Base-by-base conservation (phyloP, 2,329 filamentous ascomycete species). In the Claviceps fusiformis region DNA sequence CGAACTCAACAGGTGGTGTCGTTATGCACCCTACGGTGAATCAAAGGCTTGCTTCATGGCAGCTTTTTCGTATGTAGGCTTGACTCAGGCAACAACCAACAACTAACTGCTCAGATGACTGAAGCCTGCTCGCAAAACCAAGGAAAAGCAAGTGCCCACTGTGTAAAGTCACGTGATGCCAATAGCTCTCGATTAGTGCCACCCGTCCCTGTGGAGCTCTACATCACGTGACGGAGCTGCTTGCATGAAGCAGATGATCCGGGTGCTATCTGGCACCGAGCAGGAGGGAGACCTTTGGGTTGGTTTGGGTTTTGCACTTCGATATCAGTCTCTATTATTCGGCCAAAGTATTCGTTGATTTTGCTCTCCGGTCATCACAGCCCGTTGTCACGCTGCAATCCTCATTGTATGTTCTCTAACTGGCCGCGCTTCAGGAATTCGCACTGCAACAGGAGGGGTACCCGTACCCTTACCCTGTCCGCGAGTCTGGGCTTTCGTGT, bases 281-380 rank as follows among this genome's bases (percentile, higher is more conserved):
- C 27, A 33, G 47, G 47, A 50, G 10, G 27, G 53, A 45, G 29
- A 39, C 33, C 47, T 50, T 55, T 52, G 55, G 52, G 43, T 52
- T 60, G 58, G 52, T 52, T 56, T 54, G 55, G 52, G 35, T 52
- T 52, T 62, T 59, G 52, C 56, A 56, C 57, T 60, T 64, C 62
- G 59, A 68, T 69, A 69, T 68, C 65, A 63, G 59, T 64, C 63
- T 64, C 65, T 64, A 66, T 68, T 65, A 61, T 68, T 71, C 66
- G 65, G 65, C 64, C 57, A 59, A 65, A 70, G 65, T 70, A 72
- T 70, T 61, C 64, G 66, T 72, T 71, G 67, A 63, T 63, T 66
- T 66, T 44, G n/a, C 46, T 31, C 55, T 62, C 62, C 62, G 69
- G 64, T 65, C 61, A 64, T 67, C 66, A 68, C 65, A 57, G 60